Conservation (phyloP, 768 basidiomycete species). For the Lentinula raphanica region DNA sequence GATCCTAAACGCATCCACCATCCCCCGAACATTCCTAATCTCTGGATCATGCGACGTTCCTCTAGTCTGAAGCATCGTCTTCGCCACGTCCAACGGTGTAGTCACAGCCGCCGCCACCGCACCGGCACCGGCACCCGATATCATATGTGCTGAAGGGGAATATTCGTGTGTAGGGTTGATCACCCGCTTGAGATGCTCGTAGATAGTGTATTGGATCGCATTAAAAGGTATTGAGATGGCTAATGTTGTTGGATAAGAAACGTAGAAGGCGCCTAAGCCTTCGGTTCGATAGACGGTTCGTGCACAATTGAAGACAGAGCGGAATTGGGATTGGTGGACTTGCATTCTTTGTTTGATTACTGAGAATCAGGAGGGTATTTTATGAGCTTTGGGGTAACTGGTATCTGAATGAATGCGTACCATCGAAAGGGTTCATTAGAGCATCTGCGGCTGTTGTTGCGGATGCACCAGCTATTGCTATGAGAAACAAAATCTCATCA, state of each 20-base stretch:
- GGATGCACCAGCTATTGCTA: constrained; percentile 88
- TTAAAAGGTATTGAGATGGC: constrained; percentile 97
- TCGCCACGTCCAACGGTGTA: constrained; percentile 95
- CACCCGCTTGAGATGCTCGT: constrained; percentile 84
- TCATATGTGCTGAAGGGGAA: constrained; percentile 89
- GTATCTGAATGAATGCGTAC: constrained; percentile 39
- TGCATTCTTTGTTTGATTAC: constrained; percentile 99
- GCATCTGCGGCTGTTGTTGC: constrained; percentile 96
- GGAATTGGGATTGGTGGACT: constrained; percentile 88
- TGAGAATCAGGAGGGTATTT: constrained; percentile 25
- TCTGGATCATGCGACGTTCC: constrained; percentile 83
- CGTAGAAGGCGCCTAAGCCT: constrained; percentile 89
- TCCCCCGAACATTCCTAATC: constrained; percentile 78
- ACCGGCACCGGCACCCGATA: constrained; percentile 89
- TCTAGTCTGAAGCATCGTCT: constrained; percentile 93
- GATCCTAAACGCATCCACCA: constrained; percentile 83
- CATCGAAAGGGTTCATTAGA: constrained; percentile 99
- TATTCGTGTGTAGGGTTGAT: constrained; percentile 85
- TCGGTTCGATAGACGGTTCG: constrained; percentile 79
- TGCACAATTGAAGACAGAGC: constrained; percentile 82
- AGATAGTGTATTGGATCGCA: constrained; percentile 95
- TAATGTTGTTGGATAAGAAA: constrained; percentile 97
- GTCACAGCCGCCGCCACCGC: constrained; percentile 94
- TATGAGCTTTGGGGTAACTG: constrained; percentile 12
- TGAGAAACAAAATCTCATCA: constrained; percentile 4